A percentile compares a stretch with the other conserved stretches of the same genome.
These are phyloP conservation scores for Globisporangium nodosum DNA, from an alignment of 352 stramenopile genomes.

Conservation along the genomic window DNA sequence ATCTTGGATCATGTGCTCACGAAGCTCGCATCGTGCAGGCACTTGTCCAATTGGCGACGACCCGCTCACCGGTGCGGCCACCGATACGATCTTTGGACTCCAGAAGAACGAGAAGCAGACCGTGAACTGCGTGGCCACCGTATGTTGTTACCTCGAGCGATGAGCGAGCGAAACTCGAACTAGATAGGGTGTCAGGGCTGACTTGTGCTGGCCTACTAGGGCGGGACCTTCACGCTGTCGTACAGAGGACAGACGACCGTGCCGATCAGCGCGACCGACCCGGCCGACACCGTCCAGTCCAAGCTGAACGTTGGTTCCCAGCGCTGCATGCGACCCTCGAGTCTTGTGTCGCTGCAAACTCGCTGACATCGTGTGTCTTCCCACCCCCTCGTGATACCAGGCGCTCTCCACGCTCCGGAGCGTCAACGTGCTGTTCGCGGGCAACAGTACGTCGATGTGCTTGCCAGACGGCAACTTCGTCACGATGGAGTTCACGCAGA, in stretches of 20 bases:
- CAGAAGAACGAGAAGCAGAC: conserved; percentile 84
- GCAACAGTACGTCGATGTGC: conserved; percentile 53
- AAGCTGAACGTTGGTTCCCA: conserved; percentile 57
- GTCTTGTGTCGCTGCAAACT: not conserved
- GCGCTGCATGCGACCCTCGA: not conserved
- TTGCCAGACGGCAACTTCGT: conserved; percentile 60
- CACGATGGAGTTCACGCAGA: conserved; percentile 74
- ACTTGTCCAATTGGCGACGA: conserved; percentile 57
- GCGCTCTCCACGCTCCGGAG: conserved; percentile 48
- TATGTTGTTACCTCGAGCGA: conserved; percentile 11
- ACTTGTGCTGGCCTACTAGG: conserved; percentile 17
- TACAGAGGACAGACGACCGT: conserved; percentile 61
- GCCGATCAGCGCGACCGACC: conserved; percentile 54
- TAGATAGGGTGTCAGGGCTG: too few relatives aligned
- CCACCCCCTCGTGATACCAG: conserved; percentile 12
- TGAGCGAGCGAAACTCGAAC: too few relatives aligned
- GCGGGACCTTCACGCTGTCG: conserved; percentile 65
- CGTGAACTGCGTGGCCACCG: conserved; percentile 57
- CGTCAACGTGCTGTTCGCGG: conserved; percentile 53
- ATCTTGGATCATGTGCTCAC: not conserved
- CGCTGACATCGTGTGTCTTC: not conserved
- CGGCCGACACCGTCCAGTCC: conserved; percentile 46
- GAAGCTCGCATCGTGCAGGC: conserved; percentile 16
- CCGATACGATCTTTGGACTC: conserved; percentile 55
- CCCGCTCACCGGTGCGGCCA: conserved; percentile 58